These are phyloP conservation scores for Saitoella complicata DNA, from an alignment of 805 yeast species.

Conservation along the genomic window DNA sequence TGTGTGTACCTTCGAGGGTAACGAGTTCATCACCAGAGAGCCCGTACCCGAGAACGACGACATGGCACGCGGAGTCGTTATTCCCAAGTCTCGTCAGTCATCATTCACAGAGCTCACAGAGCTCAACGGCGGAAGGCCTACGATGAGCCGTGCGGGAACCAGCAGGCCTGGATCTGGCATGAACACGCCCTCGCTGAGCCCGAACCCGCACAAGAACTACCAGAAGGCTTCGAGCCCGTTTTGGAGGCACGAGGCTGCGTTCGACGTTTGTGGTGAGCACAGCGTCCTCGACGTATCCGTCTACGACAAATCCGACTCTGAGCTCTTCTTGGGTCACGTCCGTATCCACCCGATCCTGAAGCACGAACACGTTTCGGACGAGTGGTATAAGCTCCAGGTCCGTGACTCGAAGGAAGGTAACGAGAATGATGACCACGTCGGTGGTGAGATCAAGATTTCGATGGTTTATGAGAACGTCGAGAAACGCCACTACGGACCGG, in stretches of 20 bases:
- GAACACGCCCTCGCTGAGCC: conserved; percentile 7
- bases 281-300: conserved; percentile 81
- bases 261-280: conserved; percentile 67
- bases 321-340: conserved; percentile 74
- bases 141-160: too few species aligned
- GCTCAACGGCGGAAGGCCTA: too few species aligned
- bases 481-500: conserved; percentile 76
- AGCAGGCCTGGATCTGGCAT: conserved; percentile 2
- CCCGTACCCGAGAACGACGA: too few species aligned
- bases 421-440: conserved; percentile 38
- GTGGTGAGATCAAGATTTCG: conserved; percentile 62
- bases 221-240: conserved; percentile 38
- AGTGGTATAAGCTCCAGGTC: conserved; percentile 61
- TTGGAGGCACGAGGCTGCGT: conserved; percentile 86
- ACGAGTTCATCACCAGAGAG: conserved; percentile 50
- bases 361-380: conserved; percentile 30
- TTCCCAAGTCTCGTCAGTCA: too few species aligned
- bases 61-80: too few species aligned
- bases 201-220: conserved; percentile 11
- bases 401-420: conserved; percentile 34
- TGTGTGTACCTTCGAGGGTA: conserved; percentile 79
- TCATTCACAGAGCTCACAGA: too few species aligned
- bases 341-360: conserved; percentile 44
- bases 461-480: conserved; percentile 55
- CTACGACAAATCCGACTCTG: conserved; percentile 71